Evolutionary conservation across 2,329 filamentous ascomycete species (phyloP), one percentile per base, ranked within the genome.

Genomic region (Penicillium aurantiogriseum): DNA sequence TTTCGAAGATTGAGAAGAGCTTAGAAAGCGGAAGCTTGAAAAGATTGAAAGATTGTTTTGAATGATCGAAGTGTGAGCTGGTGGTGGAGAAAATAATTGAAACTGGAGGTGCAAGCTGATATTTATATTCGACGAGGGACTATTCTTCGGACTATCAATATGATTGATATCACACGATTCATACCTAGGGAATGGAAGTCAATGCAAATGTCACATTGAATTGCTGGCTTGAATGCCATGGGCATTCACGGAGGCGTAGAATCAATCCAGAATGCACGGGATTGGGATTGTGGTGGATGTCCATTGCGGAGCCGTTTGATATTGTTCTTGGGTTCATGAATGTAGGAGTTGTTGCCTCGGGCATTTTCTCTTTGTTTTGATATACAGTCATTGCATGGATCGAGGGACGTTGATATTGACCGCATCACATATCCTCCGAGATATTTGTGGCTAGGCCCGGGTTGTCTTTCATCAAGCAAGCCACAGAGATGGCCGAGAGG

Each of bases 1-100:
- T 70, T 61, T 55, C 60, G 65, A 66, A 55, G 60, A 49, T 58
- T 59, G 56, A 48, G 29, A 49, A 60, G 58, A 56, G 54, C 48
- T 60, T 61, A 40, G 54, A 59, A 61, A 57, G 60, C 56, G 53
- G 33, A 54, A 52, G 40, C 27, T 55, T 56, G 51, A 51, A 44
- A 61, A 61, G 54, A 63, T 52, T 54, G 43, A 25, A 55, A 42
- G 43, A 35, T 61, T 44, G 31, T 44, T 55, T 61, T 44, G 58
- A 38, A 54, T 33, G 45, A 46, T 61, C 56, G 54, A 29, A 51
- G 50, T 58, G 43, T 51, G 53, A 52, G 52, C 10, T 45, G 57
- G 55, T 56, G 58, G 51, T 51, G 58, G 46, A 29, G 36, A 57
- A 54, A 47, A 45, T 21, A 47, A 49, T 38, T 50, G 48, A 10